These are phyloP conservation scores for Neopestalotiopsis sp. DNA, from an alignment of 2,329 filamentous ascomycete genomes.

Conservation along the genomic window DNA sequence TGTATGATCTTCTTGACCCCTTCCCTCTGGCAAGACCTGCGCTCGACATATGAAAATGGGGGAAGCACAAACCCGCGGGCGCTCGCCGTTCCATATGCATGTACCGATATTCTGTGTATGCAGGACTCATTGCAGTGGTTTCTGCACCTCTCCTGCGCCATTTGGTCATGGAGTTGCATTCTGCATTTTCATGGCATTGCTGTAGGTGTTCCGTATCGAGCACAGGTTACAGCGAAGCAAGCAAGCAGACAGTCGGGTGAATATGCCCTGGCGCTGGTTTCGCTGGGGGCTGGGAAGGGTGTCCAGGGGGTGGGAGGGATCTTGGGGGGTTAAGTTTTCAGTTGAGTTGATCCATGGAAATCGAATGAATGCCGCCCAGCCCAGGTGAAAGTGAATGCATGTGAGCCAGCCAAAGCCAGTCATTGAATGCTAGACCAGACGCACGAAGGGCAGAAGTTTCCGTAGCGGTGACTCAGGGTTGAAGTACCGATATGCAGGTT, in stretches of 20 bases:
- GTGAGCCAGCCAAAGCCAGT: not conserved
- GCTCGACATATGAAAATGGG: not conserved
- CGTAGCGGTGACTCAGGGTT: constrained; percentile 13
- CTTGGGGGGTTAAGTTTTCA: not conserved
- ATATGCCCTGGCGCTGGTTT: not conserved
- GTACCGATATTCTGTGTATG: not conserved
- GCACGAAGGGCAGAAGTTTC: not conserved
- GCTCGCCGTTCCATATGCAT: not conserved
- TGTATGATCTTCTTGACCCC: not conserved
- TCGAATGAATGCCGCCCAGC: not conserved
- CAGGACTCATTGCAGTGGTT: constrained; percentile 14
- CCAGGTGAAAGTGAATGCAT: not conserved
- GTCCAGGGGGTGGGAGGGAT: too few relatives aligned
- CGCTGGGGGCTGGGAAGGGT: not conserved
- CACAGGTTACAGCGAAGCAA: not conserved
- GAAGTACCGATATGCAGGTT: constrained; percentile 28
- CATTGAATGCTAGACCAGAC: not conserved
- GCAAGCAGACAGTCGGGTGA: not conserved
- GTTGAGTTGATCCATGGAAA: not conserved
- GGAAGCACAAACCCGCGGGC: not conserved
- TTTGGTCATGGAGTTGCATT: constrained; percentile 3
- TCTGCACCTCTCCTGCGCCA: constrained; percentile 12
- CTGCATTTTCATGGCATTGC: not conserved
- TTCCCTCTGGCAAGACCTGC: not conserved
- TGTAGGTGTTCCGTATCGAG: not conserved